Evolutionary conservation across 257 asterid genomes (phyloP), one percentile per base, ranked within the genome.

Genomic region (Penstemon newberryi): DNA sequence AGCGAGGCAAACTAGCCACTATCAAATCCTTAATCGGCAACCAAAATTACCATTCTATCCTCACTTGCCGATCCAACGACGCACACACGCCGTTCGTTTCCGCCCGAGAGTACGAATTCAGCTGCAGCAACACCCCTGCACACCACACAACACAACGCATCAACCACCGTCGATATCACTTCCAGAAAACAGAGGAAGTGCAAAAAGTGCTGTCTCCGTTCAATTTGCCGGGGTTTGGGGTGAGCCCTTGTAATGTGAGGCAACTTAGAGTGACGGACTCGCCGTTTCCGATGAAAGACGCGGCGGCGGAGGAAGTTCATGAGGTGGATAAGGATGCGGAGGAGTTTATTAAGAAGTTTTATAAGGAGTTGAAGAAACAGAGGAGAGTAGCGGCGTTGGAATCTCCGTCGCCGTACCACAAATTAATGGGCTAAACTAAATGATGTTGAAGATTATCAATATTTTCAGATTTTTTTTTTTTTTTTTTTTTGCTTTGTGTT

Each of bases 51-150:
- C 70, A 76, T 74, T 68, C 82, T 19, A 60, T 80, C 65, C 74
- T 82, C 56, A 78, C 71, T 4, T 83, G 83, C 55, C 76, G 75
- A 1, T 65, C 82, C n/a, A 19, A 58, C 65, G 84, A 80, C 73
- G 37, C 8, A 5, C 45, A 36, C 52, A 4, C 43, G 36, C 60
- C 85, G 37, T 80, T 78, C 75, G 36, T 80, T 1, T 75, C 84
- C 5, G 84, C 85, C 0, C 72, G 80, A 0, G 80, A 74, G 39
- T 77, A 79, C 69, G 79, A 82, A 52, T 82, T 82, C 79, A 82
- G 87, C 84, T 82, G 87, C 79, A 79, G 83, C 81, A 79, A 77
- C 55, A 82, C 74, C 47, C 85, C 87, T 0, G 41, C 56, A 9
- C 68, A 56, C 54, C 18, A 19, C 41, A 7, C 74, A 13, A 37